These are phyloP conservation scores for Lichina pygmaea DNA, from an alignment of 495 filamentous ascomycete genomes.

Conservation along the genomic window DNA sequence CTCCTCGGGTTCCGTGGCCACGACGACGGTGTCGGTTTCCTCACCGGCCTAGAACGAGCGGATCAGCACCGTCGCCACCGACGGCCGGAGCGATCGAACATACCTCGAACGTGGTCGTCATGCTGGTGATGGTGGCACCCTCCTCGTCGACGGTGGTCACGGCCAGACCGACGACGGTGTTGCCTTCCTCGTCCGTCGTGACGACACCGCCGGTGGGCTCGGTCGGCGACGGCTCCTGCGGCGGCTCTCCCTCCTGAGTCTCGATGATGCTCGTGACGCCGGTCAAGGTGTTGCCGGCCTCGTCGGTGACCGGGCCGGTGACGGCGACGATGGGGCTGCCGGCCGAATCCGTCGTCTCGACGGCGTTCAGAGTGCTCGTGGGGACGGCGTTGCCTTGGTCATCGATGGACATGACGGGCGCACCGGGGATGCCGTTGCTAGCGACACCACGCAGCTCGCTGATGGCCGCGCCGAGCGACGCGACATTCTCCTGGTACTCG, in stretches of 20 bases:
- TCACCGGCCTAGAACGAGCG: not conserved
- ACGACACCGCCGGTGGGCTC: not conserved
- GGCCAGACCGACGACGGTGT: not conserved
- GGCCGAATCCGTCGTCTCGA: not conserved
- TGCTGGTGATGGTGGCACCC: not conserved
- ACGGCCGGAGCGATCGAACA: not conserved
- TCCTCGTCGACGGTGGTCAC: not conserved
- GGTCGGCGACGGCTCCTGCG: not conserved
- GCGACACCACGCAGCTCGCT: conserved; percentile 2
- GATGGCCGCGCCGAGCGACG: conserved; percentile 5
- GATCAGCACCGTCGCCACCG: not conserved
- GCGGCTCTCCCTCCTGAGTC: not conserved
- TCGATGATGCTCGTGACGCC: not conserved
- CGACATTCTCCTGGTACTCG: conserved; percentile 5
- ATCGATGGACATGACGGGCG: not conserved
- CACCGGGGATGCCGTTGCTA: conserved; percentile 3
- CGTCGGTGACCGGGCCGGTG: not conserved
- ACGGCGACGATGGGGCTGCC: not conserved
- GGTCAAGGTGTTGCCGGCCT: not conserved
- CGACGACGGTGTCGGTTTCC: not conserved
- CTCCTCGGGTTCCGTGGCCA: not conserved
- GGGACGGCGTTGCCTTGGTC: not conserved
- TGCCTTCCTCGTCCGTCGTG: not conserved
- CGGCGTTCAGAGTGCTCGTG: not conserved
- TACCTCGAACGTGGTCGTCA: not conserved